Percentiles rank a stretch among this genome's conserved stretches.
Conservation (phyloP, 83 land plant species). For the Isoetes engelmannii region DNA sequence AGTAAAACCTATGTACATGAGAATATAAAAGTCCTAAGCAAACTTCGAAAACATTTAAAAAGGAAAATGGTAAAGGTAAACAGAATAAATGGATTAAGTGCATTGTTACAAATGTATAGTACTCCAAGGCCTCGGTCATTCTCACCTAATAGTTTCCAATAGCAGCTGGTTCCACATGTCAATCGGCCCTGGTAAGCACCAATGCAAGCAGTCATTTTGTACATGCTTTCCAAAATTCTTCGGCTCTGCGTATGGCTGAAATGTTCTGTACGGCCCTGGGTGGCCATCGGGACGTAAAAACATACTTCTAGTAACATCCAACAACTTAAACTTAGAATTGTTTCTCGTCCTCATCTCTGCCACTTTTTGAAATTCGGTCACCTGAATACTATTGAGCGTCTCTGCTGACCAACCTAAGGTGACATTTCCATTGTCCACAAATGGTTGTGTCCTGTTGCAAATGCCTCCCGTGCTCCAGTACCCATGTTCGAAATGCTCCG, state of each 20-base stretch:
- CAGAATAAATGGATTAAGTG: neutral
- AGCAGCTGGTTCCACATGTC: constrained; percentile 77
- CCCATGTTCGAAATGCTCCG: constrained; percentile 78
- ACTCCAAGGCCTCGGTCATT: too few relatives aligned
- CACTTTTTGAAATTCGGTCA: constrained; percentile 42
- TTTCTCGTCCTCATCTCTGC: constrained; percentile 14
- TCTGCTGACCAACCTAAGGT: constrained; percentile 24
- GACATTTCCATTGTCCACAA: constrained; percentile 34
- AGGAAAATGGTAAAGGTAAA: neutral
- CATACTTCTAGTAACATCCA: constrained; percentile 47
- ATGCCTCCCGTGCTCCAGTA: constrained; percentile 61
- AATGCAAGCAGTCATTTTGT: constrained; percentile 71
- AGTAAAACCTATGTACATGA: neutral
- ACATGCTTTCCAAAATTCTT: constrained; percentile 25
- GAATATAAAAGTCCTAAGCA: neutral
- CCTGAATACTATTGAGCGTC: constrained; percentile 38
- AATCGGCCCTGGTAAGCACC: constrained; percentile 82
- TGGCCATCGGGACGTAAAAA: constrained; percentile 79
- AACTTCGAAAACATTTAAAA: neutral
- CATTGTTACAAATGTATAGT: neutral
- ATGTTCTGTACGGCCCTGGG: constrained; percentile 49
- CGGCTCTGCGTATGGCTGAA: constrained; percentile 42
- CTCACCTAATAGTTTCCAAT: constrained; percentile 36
- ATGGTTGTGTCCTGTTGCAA: constrained; percentile 57
- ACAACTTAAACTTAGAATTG: constrained; percentile 35